Percentiles rank a stretch among this genome's conserved stretches.
Conservation (phyloP, 75 land plant species). For the Cupressus sempervirens region DNA sequence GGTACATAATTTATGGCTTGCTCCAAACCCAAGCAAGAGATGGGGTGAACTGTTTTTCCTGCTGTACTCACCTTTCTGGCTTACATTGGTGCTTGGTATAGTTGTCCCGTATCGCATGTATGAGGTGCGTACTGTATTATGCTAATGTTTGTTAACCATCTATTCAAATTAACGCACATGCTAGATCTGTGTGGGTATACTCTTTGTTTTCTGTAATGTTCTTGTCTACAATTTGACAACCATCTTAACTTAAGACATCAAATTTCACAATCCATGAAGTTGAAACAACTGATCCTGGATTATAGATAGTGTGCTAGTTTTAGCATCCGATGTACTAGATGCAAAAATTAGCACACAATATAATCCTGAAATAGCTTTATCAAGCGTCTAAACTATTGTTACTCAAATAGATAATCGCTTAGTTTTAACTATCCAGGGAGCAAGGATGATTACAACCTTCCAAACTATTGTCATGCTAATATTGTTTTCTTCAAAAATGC, state of each 20-base stretch:
- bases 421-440: background rate
- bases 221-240: background rate
- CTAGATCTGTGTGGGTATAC: background rate
- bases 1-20: slow-evolving; percentile 55
- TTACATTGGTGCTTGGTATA: slow-evolving; percentile 72
- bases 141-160: background rate
- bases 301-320: too few species aligned
- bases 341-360: too few species aligned
- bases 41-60: slow-evolving; percentile 92
- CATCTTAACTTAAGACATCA: background rate
- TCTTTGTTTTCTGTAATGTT: background rate
- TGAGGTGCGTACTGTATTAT: slow-evolving; percentile 48
- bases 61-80: slow-evolving; percentile 87
- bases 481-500: too few species aligned
- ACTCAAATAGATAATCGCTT: background rate
- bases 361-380: too few species aligned
- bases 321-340: too few species aligned
- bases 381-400: background rate
- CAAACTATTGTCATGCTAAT: background rate
- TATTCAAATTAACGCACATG: background rate
- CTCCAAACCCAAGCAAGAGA: slow-evolving; percentile 75
- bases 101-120: slow-evolving; percentile 81
- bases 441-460: background rate
- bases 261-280: too few species aligned
- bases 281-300: too few species aligned